Conservation (phyloP, 164 flowering plant species). For the Piper longum region DNA sequence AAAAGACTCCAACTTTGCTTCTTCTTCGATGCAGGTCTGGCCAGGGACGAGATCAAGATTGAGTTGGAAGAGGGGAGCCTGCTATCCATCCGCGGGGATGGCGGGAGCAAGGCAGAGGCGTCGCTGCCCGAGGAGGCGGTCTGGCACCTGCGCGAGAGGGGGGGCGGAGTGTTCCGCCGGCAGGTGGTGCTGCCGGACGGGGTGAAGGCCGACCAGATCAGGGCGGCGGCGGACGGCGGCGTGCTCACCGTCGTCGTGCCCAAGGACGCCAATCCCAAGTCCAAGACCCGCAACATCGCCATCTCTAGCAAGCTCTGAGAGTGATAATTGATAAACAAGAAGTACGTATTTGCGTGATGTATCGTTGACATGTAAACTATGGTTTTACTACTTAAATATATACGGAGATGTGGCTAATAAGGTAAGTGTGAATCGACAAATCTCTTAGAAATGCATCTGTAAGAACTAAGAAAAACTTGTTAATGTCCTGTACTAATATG, state of each 20-base stretch:
- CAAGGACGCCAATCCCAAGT: constrained; percentile 39
- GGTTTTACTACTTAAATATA: no score
- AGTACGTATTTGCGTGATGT: no score
- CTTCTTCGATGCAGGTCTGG: constrained; percentile 49
- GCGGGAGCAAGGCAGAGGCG: constrained; percentile 32
- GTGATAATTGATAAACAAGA: no score
- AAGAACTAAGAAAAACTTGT: no score
- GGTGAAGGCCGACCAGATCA: constrained; percentile 66
- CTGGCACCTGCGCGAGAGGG: constrained; percentile 60
- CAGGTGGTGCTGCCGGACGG: constrained; percentile 64
- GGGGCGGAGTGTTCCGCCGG: constrained; percentile 32
- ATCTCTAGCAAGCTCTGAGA: constrained; percentile 58
- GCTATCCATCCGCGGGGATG: constrained; percentile 34
- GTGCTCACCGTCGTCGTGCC: constrained; percentile 60
- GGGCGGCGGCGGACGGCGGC: constrained; percentile 59
- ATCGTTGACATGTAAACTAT: no score
- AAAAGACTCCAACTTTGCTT: not conserved
- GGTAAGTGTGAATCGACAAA: no score
- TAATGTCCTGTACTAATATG: no score
- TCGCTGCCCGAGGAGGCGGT: constrained; percentile 26
- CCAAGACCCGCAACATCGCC: constrained; percentile 38
- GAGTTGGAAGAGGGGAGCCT: constrained; percentile 62
- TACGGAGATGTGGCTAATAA: no score
- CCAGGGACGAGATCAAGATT: constrained; percentile 56
- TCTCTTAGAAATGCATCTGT: no score